A percentile compares a stretch with the other conserved stretches of the same genome.
Conservation (phyloP, 208 protist species). For the Acanthamoeba royreba region DNA sequence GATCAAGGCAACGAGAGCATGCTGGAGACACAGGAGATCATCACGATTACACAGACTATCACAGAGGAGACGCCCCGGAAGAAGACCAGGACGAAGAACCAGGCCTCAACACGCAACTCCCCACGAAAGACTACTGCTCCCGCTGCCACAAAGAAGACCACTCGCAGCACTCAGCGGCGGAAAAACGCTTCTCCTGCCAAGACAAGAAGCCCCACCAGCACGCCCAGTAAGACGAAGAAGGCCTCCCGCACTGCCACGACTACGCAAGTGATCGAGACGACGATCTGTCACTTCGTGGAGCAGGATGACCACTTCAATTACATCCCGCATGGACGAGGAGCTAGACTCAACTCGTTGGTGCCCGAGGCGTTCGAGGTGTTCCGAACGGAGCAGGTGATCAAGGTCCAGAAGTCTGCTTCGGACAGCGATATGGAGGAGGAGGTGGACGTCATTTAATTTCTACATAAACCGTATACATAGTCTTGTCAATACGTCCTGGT, state of each 20-base stretch:
- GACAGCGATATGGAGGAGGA: conserved; percentile 7
- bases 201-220: background rate
- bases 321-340: background rate
- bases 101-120: background rate
- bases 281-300: conserved; percentile 13
- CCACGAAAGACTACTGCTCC: background rate
- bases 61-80: background rate
- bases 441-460: background rate
- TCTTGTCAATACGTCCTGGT: too few relatives aligned
- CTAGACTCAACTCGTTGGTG: background rate
- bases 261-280: conserved; percentile 4
- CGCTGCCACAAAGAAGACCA: background rate
- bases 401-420: background rate
- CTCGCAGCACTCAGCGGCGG: background rate
- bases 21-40: background rate
- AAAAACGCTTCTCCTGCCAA: background rate
- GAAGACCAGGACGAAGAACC: background rate
- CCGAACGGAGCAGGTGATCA: conserved; percentile 24
- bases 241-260: background rate
- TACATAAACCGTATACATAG: too few relatives aligned
- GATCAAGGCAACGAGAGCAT: background rate
- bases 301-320: conserved; percentile 12
- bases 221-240: background rate
- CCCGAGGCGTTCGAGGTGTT: conserved; percentile 1
- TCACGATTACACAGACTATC: background rate